Percentiles rank a stretch among this genome's conserved stretches.
These are phyloP conservation scores for Backusella psychrophila DNA, from an alignment of 192 early-diverging fungal genomes.

Conservation along the genomic window DNA sequence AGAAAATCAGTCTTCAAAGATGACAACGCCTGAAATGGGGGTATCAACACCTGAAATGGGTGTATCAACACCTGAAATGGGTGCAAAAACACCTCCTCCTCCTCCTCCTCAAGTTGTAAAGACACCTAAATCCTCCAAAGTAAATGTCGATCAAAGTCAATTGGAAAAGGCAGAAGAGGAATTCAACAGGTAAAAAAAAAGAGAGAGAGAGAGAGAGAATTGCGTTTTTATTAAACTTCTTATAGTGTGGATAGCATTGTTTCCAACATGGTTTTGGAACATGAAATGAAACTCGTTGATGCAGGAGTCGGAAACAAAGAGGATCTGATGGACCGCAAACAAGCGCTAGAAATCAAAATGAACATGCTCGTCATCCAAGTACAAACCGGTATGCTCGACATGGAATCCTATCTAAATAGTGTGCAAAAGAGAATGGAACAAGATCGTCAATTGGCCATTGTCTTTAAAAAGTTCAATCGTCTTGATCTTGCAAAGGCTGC, in stretches of 20 bases:
- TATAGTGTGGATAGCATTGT: constrained; percentile 66
- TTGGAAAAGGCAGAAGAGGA: constrained; percentile 54
- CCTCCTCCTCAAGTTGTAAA: not conserved
- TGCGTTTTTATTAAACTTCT: not conserved
- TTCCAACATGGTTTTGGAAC: constrained; percentile 75
- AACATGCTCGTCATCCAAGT: constrained; percentile 71
- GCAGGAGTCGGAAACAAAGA: constrained; percentile 48
- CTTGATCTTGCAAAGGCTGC: constrained; percentile 68
- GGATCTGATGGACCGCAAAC: constrained; percentile 62
- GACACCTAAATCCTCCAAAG: not conserved
- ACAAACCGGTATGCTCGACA: constrained; percentile 65
- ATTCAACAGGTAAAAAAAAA: constrained; percentile 48
- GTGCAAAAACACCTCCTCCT: not conserved
- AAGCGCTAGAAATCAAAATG: constrained; percentile 69
- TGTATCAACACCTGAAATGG: not conserved
- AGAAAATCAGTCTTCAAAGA: not conserved
- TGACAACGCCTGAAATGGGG: not conserved
- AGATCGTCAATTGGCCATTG: constrained; percentile 61
- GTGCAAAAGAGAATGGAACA: constrained; percentile 57
- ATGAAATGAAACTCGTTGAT: constrained; percentile 52
- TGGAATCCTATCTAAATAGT: constrained; percentile 62
- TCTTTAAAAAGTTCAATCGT: constrained; percentile 64
- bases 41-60: not conserved
- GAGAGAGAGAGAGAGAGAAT: not conserved
- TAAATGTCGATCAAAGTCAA: constrained; percentile 12